A percentile compares a stretch with the other conserved stretches of the same genome.
Evolutionary conservation across 2,329 filamentous ascomycete species (phyloP).

Genomic region (Ascochyta lentis): DNA sequence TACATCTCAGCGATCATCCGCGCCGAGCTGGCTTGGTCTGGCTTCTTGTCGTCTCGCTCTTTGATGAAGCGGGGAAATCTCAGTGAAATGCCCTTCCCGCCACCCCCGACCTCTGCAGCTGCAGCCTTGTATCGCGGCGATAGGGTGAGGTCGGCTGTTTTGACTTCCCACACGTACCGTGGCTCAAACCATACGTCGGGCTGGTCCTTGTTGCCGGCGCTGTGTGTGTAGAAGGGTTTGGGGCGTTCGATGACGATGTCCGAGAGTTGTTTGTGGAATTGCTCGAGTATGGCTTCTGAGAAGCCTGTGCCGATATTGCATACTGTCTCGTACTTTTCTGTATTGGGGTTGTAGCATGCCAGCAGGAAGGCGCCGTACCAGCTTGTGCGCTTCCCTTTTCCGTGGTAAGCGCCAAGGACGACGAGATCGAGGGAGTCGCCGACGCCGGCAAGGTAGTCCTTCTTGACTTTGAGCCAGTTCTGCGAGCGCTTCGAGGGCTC

Average conservation of each 20-base stretch:
- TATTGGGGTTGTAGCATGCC: slow-evolving; percentile 84
- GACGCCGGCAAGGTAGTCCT: slow-evolving; percentile 92
- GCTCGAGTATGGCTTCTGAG: slow-evolving; percentile 90
- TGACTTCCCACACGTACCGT: slow-evolving; percentile 94
- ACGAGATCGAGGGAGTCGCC: slow-evolving; percentile 97
- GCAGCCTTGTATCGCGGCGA: slow-evolving; percentile 95
- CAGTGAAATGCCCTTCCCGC: slow-evolving; percentile 81
- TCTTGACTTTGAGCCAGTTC: slow-evolving; percentile 99
- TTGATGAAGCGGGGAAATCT: slow-evolving; percentile 94
- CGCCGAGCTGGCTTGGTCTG: slow-evolving; percentile 82
- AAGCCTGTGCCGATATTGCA: slow-evolving; percentile 99
- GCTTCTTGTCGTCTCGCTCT: slow-evolving; percentile 92
- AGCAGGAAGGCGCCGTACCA: slow-evolving; percentile 96
- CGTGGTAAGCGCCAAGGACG: slow-evolving; percentile 91
- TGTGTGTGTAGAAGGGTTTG: slow-evolving; percentile 95
- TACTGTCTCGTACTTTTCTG: slow-evolving; percentile 88
- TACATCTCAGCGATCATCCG: slow-evolving; percentile 97
- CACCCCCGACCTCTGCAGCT: slow-evolving; percentile 74
- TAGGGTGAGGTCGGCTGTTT: slow-evolving; percentile 92
- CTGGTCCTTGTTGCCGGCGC: slow-evolving; percentile 83
- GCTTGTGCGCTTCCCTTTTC: slow-evolving; percentile 92
- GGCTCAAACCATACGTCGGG: slow-evolving; percentile 99
- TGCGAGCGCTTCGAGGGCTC: slow-evolving; percentile 95
- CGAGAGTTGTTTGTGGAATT: slow-evolving; percentile 77
- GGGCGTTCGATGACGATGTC: slow-evolving; percentile 83